Evolutionary conservation across 768 basidiomycete genomes (phyloP), one percentile per base, ranked within the genome.

Genomic region (Lactarius hatsudake): DNA sequence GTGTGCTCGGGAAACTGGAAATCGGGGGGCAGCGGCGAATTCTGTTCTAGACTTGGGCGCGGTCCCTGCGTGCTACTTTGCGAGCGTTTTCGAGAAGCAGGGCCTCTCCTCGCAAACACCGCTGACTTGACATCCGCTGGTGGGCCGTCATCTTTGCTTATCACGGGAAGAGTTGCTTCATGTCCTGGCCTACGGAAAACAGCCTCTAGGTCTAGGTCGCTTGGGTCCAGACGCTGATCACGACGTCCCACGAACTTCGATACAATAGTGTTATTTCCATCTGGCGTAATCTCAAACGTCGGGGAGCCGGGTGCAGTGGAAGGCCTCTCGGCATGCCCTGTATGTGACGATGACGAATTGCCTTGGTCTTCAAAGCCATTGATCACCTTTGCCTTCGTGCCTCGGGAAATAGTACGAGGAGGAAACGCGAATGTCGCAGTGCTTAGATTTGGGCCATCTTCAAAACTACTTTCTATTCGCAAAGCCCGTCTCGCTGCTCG

Each of bases 371-470:
- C 68, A 28, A 57, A 51, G 12, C 51, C 53, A 5, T 23, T 60
- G 51, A 53, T 57, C 38, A 48, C 10, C 58, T 53, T 66, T 30
- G 65, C 34, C 32, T 53, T 65, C 51, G 64, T 38, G 23, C 64
- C 78, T 77, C 28, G 75, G 30, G 77, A 73, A 9, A 70, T 62
- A 20, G 74, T 69, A 40, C 79, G 76, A 1, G 80, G 76, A 38
- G 86, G 86, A 64, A 87, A 86, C 0, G 81, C 82, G 61, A 87
- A 87, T 53, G 80, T 78, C 23, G 79, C 77, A 58, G 81, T 83
- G 69, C 80, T 83, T 7, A 82, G 78, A 34, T 81, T 78, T 26
- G 76, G 73, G 5, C 75, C 73, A 53, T 82, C 82, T 30, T 84
- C 82, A n/a, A 71, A 74, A 57, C 70, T 71, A 36, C 73, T 74